phyloP scores from a whole-genome alignment of 1,284 basidiomycete species.

The Ustanciosporium gigantosporum region DNA sequence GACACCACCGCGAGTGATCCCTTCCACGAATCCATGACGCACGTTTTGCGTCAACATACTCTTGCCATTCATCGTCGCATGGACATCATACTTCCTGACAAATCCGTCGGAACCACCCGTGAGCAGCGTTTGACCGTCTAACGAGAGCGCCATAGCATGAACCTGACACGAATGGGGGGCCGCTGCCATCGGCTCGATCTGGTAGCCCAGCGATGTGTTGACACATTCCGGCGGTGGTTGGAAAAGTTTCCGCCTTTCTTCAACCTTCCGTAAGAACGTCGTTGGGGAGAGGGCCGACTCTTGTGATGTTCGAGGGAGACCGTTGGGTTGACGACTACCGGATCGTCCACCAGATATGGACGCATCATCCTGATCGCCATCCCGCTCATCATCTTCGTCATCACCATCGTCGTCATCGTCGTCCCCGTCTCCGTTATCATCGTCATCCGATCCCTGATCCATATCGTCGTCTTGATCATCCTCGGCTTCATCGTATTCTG shows the following conservation, averaged over 20 bases:
- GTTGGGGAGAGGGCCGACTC: conserved; percentile 15
- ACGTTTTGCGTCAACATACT: conserved; percentile 86
- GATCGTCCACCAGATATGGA: conserved; percentile 1
- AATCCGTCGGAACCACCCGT: conserved; percentile 93
- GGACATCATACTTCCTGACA: conserved; percentile 89
- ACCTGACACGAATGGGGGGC: conserved; percentile 85
- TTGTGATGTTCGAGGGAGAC: conserved; percentile 2
- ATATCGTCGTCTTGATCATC: conserved; percentile 17
- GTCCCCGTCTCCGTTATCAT: conserved; percentile 13
- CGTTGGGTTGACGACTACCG: conserved; percentile 7
- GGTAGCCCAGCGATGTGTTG: conserved; percentile 27
- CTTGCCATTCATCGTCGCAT: conserved; percentile 82
- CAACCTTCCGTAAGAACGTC: conserved; percentile 27
- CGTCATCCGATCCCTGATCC: conserved; percentile 10
- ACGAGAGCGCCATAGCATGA: conserved; percentile 79
- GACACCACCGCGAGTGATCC: conserved; percentile 85
- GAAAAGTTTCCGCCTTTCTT: conserved; percentile 22
- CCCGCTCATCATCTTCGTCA: conserved; percentile 5
- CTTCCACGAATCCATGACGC: conserved; percentile 86
- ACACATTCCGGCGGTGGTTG: conserved; percentile 10
- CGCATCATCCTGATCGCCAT: conserved; percentile 2
- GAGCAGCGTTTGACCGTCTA: conserved; percentile 85
- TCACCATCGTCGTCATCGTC: conserved; percentile 16
- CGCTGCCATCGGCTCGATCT: conserved; percentile 87
- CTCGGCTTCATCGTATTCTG: conserved; percentile 22